Base-by-base conservation (phyloP, 2,329 filamentous ascomycete species). In the Elsinoe fawcettii region DNA sequence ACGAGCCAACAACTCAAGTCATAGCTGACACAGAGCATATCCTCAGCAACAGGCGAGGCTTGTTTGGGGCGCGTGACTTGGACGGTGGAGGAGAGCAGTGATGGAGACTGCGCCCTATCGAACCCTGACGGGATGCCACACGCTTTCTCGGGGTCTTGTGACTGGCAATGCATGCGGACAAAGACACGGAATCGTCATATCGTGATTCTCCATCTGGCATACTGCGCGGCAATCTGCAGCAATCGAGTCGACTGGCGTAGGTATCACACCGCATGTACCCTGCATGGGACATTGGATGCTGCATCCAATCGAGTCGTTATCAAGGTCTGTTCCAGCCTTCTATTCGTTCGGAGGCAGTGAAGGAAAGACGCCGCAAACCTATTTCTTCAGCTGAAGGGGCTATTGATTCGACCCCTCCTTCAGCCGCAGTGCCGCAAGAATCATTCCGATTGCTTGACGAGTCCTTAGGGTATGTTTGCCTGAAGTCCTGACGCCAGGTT, bases 401-500 rank as follows among this genome's bases (percentile, higher is more conserved):
- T 53, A 53, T 53, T 23, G 49, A 53, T 53, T 53, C 12, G 23
- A 22, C 30, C 49, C 49, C 49, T 39, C 49, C 23, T 25, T 39
- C 49, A 23, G 30, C 34, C 32, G 16, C 32, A 36, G 32, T 37
- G 37, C 49, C 34, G 30, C 34, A 16, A 37, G n/a, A 12, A 30
- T 12, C 16, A 39, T 30, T 25, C 25, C 18, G 49, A 51, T 51
- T 51, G 27, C 22, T 22, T n/a, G 25, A 32, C 16, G 27, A 14
- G 11, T 22, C 25, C 25, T 5, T 51, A 51, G 12, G 12, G 20
- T 14, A n/a, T 51, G 25, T 22, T 16, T 51, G 46, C 25, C 46
- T 51, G 23, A 22, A 20, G 18, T 20, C 46, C 46, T 51, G 46
- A 51, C 46, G 46, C 46, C 16, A 14, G 20, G 11, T 16, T 25